phyloP scores from a whole-genome alignment of 1,284 basidiomycete genomes.

The Malassezia arunalokei region DNA sequence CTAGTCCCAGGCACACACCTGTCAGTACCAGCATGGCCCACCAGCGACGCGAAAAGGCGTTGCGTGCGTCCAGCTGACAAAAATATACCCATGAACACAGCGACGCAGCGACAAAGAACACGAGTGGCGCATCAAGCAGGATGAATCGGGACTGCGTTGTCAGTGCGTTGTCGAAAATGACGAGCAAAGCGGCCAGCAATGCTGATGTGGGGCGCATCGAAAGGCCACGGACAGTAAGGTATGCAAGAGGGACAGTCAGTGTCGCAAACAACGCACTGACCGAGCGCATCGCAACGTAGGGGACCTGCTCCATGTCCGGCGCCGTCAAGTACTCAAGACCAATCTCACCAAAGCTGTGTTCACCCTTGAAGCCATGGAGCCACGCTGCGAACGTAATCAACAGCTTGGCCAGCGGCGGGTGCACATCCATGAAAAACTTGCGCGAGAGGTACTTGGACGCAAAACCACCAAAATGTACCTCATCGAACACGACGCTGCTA shows the following conservation, averaged over 20 bases:
- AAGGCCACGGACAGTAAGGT: conserved; percentile 81
- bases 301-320: conserved; percentile 52
- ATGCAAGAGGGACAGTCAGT: conserved; percentile 75
- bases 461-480: conserved; percentile 49
- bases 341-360: conserved; percentile 94
- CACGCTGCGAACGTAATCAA: conserved; percentile 82
- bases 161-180: conserved; percentile 92
- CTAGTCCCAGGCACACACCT: conserved; percentile 77
- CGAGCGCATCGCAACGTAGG: conserved; percentile 90
- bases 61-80: conserved; percentile 67
- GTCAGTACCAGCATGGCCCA: conserved; percentile 85
- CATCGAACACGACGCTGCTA: conserved; percentile 43
- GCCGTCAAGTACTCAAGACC: conserved; percentile 49
- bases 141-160: conserved; percentile 92
- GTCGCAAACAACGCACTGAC: conserved; percentile 82
- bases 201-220: conserved; percentile 73
- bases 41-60: conserved; percentile 69
- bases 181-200: conserved; percentile 72
- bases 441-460: conserved; percentile 77
- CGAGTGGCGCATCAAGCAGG: conserved; percentile 86
- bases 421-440: conserved; percentile 84
- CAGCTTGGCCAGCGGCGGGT: conserved; percentile 90
- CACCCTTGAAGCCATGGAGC: conserved; percentile 77
- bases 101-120: conserved; percentile 92
- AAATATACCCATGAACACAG: conserved; percentile 79